These are phyloP conservation scores for Cystobasidium ongulense DNA, from an alignment of 768 basidiomycete species.

Conservation along the genomic window DNA sequence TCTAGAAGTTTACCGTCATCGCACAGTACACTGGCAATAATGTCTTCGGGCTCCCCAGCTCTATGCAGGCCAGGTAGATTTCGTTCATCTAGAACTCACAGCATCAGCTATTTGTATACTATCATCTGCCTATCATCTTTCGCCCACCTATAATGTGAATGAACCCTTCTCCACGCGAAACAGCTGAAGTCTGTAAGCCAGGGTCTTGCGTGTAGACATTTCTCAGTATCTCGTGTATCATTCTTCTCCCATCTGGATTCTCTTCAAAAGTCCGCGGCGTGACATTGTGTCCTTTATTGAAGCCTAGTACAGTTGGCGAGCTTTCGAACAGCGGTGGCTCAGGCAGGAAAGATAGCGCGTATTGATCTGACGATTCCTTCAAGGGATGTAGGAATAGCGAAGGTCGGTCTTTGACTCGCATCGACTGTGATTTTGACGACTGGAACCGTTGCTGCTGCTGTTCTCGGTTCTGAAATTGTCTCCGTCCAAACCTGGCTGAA, in stretches of 20 bases:
- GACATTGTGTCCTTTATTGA: not conserved
- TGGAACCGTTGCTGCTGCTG: not conserved
- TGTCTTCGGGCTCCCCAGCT: slow-evolving; percentile 28
- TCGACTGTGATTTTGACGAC: not conserved
- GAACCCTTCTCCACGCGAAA: not conserved
- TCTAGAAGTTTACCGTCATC: slow-evolving; percentile 8
- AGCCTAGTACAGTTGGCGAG: slow-evolving; percentile 17
- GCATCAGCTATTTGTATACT: not conserved
- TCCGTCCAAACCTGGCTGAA: not conserved
- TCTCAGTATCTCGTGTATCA: slow-evolving; percentile 16
- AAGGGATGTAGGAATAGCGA: not conserved
- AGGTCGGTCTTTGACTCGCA: not conserved
- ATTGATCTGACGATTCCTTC: not conserved
- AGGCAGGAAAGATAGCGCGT: slow-evolving; percentile 14
- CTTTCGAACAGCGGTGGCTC: not conserved
- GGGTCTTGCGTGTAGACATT: not conserved
- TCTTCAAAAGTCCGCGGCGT: slow-evolving; percentile 16
- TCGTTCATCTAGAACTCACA: not conserved
- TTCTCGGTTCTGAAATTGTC: not conserved
- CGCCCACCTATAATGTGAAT: slow-evolving; percentile 18
- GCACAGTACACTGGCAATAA: slow-evolving; percentile 25
- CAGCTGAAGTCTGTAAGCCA: not conserved
- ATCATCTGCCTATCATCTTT: not conserved
- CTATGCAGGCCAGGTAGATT: slow-evolving; percentile 8
- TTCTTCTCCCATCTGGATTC: slow-evolving; percentile 21